Evolutionary conservation across 2,329 filamentous ascomycete genomes (phyloP).

Genomic region (Teratosphaeriaceae sp.): DNA sequence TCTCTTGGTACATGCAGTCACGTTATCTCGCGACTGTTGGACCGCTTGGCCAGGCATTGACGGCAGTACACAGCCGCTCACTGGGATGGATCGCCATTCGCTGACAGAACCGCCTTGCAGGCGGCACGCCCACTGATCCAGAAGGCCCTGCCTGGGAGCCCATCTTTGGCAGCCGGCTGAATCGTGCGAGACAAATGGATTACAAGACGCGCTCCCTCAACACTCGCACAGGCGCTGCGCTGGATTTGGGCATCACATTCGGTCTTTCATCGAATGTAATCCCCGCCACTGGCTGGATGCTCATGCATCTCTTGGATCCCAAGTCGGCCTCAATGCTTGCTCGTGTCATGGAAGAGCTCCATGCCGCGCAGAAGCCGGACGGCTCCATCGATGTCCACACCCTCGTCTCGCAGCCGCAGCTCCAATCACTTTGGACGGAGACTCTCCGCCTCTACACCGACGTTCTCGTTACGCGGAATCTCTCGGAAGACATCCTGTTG

Average conservation of each 20-base stretch:
- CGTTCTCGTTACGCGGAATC: constrained; percentile 25
- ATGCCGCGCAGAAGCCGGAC: constrained; percentile 14
- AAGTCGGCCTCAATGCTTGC: constrained; percentile 16
- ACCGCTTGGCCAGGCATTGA: too few relatives aligned
- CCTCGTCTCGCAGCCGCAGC: constrained; percentile 25
- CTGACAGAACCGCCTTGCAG: too few relatives aligned
- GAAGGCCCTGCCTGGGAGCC: constrained; percentile 24
- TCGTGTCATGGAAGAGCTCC: constrained; percentile 24
- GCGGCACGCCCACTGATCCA: constrained; percentile 20
- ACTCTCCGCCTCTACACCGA: constrained; percentile 28
- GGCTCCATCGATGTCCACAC: constrained; percentile 22
- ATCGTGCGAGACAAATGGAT: constrained; percentile 23
- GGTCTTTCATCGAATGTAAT: constrained; percentile 27
- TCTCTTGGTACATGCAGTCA: too few relatives aligned
- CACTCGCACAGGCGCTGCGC: constrained; percentile 13
- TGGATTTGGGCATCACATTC: constrained; percentile 29
- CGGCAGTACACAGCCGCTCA: too few relatives aligned
- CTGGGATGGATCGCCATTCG: too few relatives aligned
- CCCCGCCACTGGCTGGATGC: constrained; percentile 28
- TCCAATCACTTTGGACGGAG: constrained; percentile 30
- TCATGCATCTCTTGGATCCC: constrained; percentile 28
- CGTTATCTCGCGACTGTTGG: too few relatives aligned
- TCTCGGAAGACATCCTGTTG: constrained; percentile 21
- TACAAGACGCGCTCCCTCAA: constrained; percentile 19
- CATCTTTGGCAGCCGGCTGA: constrained; percentile 23